These are phyloP conservation scores for Fabrea salina DNA, from an alignment of 169 alveolate genomes.

Conservation along the genomic window DNA sequence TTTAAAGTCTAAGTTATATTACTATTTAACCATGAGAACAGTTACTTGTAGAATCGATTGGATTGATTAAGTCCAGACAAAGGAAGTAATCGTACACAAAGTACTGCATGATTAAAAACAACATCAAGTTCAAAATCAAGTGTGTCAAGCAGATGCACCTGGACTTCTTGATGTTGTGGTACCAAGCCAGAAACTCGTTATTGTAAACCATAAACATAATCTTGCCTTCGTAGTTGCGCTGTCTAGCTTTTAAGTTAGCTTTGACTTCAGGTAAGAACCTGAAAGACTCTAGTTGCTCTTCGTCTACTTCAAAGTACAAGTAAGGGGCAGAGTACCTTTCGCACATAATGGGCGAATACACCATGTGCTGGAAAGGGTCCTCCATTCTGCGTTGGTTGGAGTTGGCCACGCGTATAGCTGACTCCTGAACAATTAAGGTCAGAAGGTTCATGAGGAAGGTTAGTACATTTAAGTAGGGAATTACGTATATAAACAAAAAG, in stretches of 20 bases:
- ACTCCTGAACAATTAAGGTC: not conserved
- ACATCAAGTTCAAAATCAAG: constrained; percentile 9
- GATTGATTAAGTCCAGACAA: not conserved
- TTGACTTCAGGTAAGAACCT: not conserved
- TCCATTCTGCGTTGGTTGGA: constrained; percentile 1
- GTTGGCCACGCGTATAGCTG: not conserved
- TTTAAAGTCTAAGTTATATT: too few relatives aligned
- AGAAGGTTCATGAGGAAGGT: not conserved
- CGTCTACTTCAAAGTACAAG: not conserved
- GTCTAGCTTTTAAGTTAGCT: not conserved
- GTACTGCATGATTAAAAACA: constrained; percentile 18
- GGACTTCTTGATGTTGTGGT: constrained; percentile 2
- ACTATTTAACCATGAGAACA: too few relatives aligned
- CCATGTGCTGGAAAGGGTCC: constrained; percentile 23
- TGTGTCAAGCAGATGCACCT: constrained; percentile 16
- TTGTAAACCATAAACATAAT: constrained; percentile 28
- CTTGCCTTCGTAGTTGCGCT: not conserved
- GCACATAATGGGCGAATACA: constrained; percentile 1
- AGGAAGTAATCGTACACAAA: constrained; percentile 22
- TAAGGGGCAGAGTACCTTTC: not conserved
- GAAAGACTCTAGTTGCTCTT: not conserved
- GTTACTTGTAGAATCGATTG: not conserved
- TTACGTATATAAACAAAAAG: not conserved
- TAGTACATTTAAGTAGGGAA: not conserved
- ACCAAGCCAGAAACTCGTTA: constrained; percentile 25